Evolutionary conservation across 352 stramenopile genomes (phyloP), one percentile per base, ranked within the genome.

Genomic region (Thalassiosira livingstoniorum): DNA sequence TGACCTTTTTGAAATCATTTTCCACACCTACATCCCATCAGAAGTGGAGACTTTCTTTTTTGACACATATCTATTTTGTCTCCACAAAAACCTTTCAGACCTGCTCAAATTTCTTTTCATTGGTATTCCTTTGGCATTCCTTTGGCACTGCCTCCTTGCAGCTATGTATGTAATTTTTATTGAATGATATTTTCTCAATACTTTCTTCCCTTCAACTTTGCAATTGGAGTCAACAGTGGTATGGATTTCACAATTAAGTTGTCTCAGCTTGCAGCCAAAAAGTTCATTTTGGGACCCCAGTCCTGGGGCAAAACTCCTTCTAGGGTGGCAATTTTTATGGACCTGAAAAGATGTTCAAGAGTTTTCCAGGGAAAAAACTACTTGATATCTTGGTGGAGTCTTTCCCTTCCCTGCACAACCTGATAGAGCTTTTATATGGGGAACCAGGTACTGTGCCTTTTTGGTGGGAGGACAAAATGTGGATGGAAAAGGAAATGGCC

Each of bases 61-160:
- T 5, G 70, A 72, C 55, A 79, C 69, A 15, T 85, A 84, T 31
- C 64, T 84, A 27, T 70, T 84, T 18, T 58, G 25, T 18, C 63
- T 84, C n/a, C 61, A 80, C 39, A 84, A 84, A 53, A 69, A 84
- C 35, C 37, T 27, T 21, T 45, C n/a, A 18, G 62, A 84, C 45
- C 64, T 27, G n/a, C 39, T 43, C 10, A 71, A 76, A 31, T 64
- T 85, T 4, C 62, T 69, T 4, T 70, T 63, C 18, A 80, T 85
- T 32, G 77, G 63, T 21, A 75, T 85, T 25, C 68, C 68, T 7
- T 71, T 63, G 7, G 77, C 69, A 1, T 65, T 84, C 13, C 27
- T 68, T 23, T 53, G 77, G 1, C 72, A 80, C 37, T 43, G n/a
- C n/a, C n/a, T n/a, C n/a, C 51, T 23, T 27, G 18, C 11, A 82